Evolutionary conservation across 495 filamentous ascomycete species (phyloP).

Genomic region (Hypoxylon rickii): DNA sequence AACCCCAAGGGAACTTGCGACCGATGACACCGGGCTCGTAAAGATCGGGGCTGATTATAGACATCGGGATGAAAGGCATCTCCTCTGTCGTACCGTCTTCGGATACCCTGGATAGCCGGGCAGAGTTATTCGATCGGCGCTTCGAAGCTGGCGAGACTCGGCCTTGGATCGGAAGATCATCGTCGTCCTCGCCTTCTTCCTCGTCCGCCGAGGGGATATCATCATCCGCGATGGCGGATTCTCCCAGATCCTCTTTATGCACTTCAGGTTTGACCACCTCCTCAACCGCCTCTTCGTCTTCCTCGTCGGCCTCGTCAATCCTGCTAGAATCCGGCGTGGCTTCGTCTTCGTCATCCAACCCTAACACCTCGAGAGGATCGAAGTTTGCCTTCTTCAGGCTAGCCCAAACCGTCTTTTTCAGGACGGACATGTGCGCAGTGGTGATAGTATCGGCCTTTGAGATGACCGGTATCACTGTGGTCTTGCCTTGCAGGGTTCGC

Average conservation of each 20-base stretch:
- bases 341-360: slow-evolving; percentile 75
- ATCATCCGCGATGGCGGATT: slow-evolving; percentile 32
- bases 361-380: slow-evolving; percentile 85
- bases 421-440: slow-evolving; percentile 85
- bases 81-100: slow-evolving; percentile 47
- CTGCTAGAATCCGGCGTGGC: slow-evolving; percentile 54
- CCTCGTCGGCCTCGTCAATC: slow-evolving; percentile 66
- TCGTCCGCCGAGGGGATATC: slow-evolving; percentile 39
- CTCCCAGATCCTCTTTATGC: slow-evolving; percentile 14
- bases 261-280: slow-evolving; percentile 31
- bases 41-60: slow-evolving; percentile 89
- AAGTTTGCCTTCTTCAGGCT: slow-evolving; percentile 84
- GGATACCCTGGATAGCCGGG: slow-evolving; percentile 49
- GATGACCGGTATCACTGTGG: slow-evolving; percentile 93
- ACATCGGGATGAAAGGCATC: slow-evolving; percentile 74
- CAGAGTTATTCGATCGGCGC: slow-evolving; percentile 54
- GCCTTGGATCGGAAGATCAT: slow-evolving; percentile 42
- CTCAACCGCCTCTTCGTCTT: slow-evolving; percentile 46
- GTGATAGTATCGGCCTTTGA: slow-evolving; percentile 98
- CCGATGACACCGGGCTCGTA: slow-evolving; percentile 81
- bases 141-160: slow-evolving; percentile 39
- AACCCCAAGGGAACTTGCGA: slow-evolving; percentile 92
- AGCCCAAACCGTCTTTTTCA: slow-evolving; percentile 89
- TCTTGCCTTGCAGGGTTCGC: slow-evolving; percentile 88
- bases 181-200: slow-evolving; percentile 42